These are phyloP conservation scores for Yarrowia osloensis DNA, from an alignment of 805 yeast species.

Conservation along the genomic window DNA sequence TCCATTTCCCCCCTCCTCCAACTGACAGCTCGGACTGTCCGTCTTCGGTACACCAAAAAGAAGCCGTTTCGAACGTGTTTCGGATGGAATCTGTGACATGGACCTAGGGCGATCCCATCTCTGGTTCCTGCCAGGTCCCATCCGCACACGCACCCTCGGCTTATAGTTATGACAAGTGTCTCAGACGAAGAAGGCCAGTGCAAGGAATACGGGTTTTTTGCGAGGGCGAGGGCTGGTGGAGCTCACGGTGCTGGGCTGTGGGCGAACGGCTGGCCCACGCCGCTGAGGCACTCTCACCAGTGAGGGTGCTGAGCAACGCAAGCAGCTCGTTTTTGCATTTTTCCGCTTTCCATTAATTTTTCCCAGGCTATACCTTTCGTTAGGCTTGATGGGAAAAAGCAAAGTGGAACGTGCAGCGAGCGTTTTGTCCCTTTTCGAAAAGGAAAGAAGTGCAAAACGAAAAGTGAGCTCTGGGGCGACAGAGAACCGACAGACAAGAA, in stretches of 20 bases:
- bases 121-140: constrained; percentile 10
- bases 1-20: neutral
- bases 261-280: neutral
- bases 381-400: neutral
- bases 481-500: neutral
- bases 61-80: constrained; percentile 18
- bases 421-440: constrained; percentile 20
- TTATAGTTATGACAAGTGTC: neutral
- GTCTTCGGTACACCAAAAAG: neutral
- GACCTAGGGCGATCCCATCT: constrained; percentile 24
- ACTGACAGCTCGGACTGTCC: neutral
- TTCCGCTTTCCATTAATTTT: neutral
- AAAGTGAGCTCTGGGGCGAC: neutral
- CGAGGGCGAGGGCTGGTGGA: neutral
- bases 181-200: constrained; percentile 1
- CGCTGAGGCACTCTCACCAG: neutral
- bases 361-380: neutral
- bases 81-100: constrained; percentile 25
- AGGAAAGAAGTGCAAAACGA: neutral
- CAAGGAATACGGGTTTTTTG: neutral
- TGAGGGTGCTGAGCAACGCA: neutral
- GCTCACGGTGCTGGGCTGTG: neutral
- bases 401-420: constrained; percentile 14
- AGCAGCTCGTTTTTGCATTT: neutral
- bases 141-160: constrained; percentile 17